Evolutionary conservation across 164 flowering plant genomes (phyloP).

Genomic region (Aristolochia contorta): DNA sequence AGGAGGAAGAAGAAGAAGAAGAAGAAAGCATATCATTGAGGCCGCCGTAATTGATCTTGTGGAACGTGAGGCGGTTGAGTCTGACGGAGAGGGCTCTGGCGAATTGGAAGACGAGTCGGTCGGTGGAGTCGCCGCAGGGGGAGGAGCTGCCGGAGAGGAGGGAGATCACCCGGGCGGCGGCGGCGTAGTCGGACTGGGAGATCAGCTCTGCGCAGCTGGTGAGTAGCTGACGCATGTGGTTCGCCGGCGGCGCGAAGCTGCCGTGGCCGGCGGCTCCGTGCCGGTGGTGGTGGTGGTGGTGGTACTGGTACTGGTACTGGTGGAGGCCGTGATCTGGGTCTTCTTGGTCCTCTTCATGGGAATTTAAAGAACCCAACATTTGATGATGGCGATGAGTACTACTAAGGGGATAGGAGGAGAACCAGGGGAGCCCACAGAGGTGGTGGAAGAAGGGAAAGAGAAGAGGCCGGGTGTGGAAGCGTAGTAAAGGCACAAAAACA

Average conservation of each 20-base stretch:
- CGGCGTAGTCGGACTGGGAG: conserved; percentile 48
- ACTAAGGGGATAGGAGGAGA: not conserved
- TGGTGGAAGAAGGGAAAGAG: conserved; percentile 4
- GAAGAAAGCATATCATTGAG: not conserved
- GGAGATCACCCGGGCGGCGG: conserved; percentile 54
- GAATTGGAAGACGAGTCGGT: conserved; percentile 59
- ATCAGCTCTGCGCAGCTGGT: conserved; percentile 62
- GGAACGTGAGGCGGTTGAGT: conserved; percentile 23
- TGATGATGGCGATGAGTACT: conserved; percentile 6
- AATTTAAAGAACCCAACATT: conserved; percentile 25
- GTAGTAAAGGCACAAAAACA: conserved; percentile 12
- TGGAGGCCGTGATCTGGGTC: conserved; percentile 23
- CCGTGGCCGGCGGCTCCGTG: conserved; percentile 5
- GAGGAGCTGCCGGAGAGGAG: conserved; percentile 49
- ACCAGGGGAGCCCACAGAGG: conserved; percentile 10
- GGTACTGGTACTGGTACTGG: too few relatives aligned
- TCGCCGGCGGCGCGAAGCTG: conserved; percentile 19
- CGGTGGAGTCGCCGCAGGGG: conserved; percentile 71
- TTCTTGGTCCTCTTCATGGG: conserved; percentile 29
- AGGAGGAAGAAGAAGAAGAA: not conserved
- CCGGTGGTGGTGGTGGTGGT: conserved; percentile 10
- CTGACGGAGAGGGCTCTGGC: conserved; percentile 50
- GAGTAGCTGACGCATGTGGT: conserved; percentile 57
- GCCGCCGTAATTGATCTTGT: too few relatives aligned
- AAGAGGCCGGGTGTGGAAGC: too few relatives aligned